Evolutionary conservation across 2,329 filamentous ascomycete genomes (phyloP).

Genomic region (Pyricularia sp.): DNA sequence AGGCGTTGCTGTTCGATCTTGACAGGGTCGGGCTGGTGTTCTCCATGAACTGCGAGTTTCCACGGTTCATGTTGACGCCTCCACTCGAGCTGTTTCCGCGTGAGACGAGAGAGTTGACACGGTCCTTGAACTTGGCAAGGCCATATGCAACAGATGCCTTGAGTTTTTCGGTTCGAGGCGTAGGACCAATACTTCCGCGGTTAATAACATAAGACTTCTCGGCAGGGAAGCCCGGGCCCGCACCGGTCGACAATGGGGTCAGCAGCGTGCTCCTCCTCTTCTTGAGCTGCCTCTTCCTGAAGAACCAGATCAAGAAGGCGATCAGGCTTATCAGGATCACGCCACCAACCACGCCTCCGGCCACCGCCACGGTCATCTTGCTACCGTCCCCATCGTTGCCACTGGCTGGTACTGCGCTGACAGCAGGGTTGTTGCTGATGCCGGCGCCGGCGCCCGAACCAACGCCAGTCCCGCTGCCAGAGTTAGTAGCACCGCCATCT

Average conservation of each 20-base stretch:
- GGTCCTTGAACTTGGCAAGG: slow-evolving; percentile 23
- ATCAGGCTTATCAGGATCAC: slow-evolving; percentile 35
- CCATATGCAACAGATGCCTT: slow-evolving; percentile 28
- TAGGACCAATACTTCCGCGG: slow-evolving; percentile 38
- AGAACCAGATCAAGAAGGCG: slow-evolving; percentile 40
- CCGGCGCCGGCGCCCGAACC: slow-evolving; percentile 7
- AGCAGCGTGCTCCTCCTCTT: slow-evolving; percentile 38
- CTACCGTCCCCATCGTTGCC: slow-evolving; percentile 14
- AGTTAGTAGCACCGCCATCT: slow-evolving; percentile 4
- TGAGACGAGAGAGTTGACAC: slow-evolving; percentile 21
- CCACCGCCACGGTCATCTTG: slow-evolving; percentile 32
- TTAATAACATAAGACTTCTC: slow-evolving; percentile 28
- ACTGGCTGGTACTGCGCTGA: slow-evolving; percentile 8
- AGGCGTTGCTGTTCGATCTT: slow-evolving; percentile 14
- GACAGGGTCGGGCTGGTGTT: slow-evolving; percentile 13
- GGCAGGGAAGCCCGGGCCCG: slow-evolving; percentile 2
- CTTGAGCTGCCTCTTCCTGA: slow-evolving; percentile 30
- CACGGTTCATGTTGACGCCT: slow-evolving; percentile 38
- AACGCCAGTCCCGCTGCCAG: neutral
- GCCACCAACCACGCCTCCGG: slow-evolving; percentile 41
- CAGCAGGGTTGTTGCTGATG: slow-evolving; percentile 9
- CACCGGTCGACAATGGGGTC: slow-evolving; percentile 32
- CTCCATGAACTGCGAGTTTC: slow-evolving; percentile 42
- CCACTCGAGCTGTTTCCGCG: slow-evolving; percentile 21
- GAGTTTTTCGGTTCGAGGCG: slow-evolving; percentile 31